Base-by-base conservation (phyloP, 768 basidiomycete genomes). In the Pholiota conissans region DNA sequence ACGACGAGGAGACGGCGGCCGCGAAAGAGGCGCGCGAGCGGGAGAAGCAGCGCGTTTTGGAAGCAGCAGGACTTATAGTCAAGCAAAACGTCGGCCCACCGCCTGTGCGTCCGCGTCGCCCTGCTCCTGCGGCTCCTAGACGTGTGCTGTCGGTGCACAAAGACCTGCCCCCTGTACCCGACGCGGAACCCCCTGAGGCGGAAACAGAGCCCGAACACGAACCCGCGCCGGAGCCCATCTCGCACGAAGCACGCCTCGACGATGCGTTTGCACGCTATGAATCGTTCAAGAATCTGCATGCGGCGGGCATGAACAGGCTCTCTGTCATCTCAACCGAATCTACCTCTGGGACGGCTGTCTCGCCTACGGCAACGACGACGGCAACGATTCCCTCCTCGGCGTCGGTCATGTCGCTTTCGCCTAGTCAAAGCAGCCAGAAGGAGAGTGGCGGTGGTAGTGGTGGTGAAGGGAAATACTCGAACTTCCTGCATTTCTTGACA, bases 231-330 rank as follows among this genome's bases (percentile, higher is more conserved):
- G 59, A 58, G 46, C 24, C 52, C 11, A 49, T 70, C 11, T 76
- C 82, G 42, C 75, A 80, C 60, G 73, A 76, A 42, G 67, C 70
- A 3, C 76, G 71, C 5, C 73, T 90, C 34, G 89, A 93, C 63
- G 93, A 96, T 69, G 95, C 95, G 0, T 96, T 89, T 69, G 91
- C 91, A 56, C 80, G 93, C 34, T 97, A 96, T 67, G 91, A 95
- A 68, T 78, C 86, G n/a, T 95, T 87, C 72, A 84, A 84, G 66
- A 83, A 84, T 65, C 74, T 71, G 42, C 79, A 81, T 61, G 60
- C 67, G 11, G 51, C 32, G 20, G 78, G 74, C 55, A 63, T 72
- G 47, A 84, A 83, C 59, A 75, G 89, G 50, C 70, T 87, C 58
- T 89, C 90, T 8, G 74, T 84, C n/a, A 79, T 87, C 3, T 91